Evolutionary conservation across 805 yeast genomes (phyloP).

Genomic region (Scheffersomyces stipitis): DNA sequence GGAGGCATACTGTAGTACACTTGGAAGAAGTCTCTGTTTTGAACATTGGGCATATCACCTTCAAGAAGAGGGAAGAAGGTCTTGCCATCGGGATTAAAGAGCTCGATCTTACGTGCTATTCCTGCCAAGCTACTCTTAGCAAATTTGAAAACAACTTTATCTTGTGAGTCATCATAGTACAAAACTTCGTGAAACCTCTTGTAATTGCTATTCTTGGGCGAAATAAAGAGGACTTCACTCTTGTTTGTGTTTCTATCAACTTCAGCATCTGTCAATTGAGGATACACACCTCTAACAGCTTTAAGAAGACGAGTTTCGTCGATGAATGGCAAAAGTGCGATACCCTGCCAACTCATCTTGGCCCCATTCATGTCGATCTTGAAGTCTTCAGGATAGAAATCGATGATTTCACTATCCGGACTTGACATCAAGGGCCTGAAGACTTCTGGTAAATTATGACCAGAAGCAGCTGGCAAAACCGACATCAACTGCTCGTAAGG

Average conservation of each 20-base stretch:
- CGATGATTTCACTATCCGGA: slow-evolving; percentile 78
- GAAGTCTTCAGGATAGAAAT: slow-evolving; percentile 87
- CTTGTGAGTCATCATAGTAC: slow-evolving; percentile 37
- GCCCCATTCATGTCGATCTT: slow-evolving; percentile 94
- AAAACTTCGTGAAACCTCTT: slow-evolving; percentile 34
- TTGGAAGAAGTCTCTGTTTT: slow-evolving; percentile 39
- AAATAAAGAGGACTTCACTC: slow-evolving; percentile 66
- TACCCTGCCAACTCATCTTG: slow-evolving; percentile 93
- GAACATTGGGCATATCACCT: slow-evolving; percentile 46
- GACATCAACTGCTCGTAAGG: slow-evolving; percentile 96
- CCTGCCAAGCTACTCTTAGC: slow-evolving; percentile 62
- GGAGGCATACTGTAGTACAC: slow-evolving; percentile 63
- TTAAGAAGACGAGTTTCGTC: slow-evolving; percentile 73
- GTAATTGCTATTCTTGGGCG: slow-evolving; percentile 58
- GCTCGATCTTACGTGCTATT: slow-evolving; percentile 34
- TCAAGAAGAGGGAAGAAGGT: slow-evolving; percentile 48
- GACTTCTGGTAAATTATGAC: slow-evolving; percentile 78
- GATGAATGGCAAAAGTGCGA: slow-evolving; percentile 85
- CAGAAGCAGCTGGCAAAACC: slow-evolving; percentile 91
- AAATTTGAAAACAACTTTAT: slow-evolving; percentile 43
- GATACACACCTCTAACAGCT: slow-evolving; percentile 66
- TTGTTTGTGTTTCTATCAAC: slow-evolving; percentile 65
- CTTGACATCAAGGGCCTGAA: slow-evolving; percentile 81
- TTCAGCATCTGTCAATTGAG: slow-evolving; percentile 65
- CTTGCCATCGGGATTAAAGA: slow-evolving; percentile 34